Base-by-base conservation (phyloP, 768 basidiomycete genomes). In the Lentinula raphanica region DNA sequence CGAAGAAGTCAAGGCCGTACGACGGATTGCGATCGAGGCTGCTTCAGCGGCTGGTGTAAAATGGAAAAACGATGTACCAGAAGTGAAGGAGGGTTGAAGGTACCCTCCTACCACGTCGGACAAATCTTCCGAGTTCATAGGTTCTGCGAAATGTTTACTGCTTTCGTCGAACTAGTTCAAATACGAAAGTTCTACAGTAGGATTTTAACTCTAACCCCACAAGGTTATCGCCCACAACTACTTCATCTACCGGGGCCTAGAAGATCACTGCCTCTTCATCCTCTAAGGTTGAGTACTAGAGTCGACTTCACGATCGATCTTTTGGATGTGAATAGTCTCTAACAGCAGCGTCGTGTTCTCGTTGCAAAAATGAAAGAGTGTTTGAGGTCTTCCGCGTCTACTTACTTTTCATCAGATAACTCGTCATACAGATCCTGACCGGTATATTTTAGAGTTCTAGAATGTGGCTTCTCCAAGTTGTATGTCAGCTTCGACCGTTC, bases 61-160 rank as follows among this genome's bases (percentile, higher is more conserved):
- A 21, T 86, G 85, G 85, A 78, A 71, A 64, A 62, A 76, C 35
- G 74, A 66, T 11, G 75, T 86, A n/a, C 85, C 85, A 2, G 76
- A 83, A 60, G 66, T 78, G 21, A 35, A 42, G 44, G 44, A 57
- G 12, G 44, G 29, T 21, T 36, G 17, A 36, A 35, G 38, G 5
- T 32, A 31, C 7, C 32, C n/a, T 13, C 15, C 27, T 46, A 25
- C 28, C 15, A 29, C 25, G 17, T 29, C 48, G 29, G 11, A 17
- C 6, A 17, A 11, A 19, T 7, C 25, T 12, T 49, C 27, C 48
- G 15, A 49, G 32, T n/a, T n/a, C n/a, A n/a, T n/a, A n/a, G n/a
- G n/a, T n/a, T n/a, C n/a, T n/a, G n/a, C n/a, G n/a, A n/a, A n/a
- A n/a, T n/a, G n/a, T n/a, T n/a, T n/a, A n/a, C n/a, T n/a, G n/a